These are phyloP conservation scores for Isabelozyma gotoi DNA, from an alignment of 805 yeast genomes.

Conservation along the genomic window DNA sequence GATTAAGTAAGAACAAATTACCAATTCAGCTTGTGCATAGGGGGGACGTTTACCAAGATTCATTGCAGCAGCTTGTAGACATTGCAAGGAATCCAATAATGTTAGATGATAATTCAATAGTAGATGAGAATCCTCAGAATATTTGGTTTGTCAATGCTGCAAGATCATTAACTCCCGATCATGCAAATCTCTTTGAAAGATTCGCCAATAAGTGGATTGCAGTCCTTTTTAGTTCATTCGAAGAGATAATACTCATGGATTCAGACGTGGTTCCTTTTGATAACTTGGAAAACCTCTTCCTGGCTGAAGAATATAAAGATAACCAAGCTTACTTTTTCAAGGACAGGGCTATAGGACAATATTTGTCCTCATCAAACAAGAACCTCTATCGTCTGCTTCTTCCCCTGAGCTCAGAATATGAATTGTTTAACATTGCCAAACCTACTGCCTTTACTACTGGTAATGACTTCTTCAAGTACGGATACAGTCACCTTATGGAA, in stretches of 20 bases:
- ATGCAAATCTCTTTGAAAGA: background rate
- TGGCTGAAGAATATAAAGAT: conserved; percentile 14
- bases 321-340: conserved; percentile 19
- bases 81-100: background rate
- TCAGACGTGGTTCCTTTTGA: conserved; percentile 17
- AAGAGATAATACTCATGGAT: conserved; percentile 16
- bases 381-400: background rate
- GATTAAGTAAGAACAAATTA: conserved; percentile 12
- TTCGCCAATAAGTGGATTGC: conserved; percentile 13
- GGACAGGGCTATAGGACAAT: conserved; percentile 1
- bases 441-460: conserved; percentile 15
- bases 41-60: conserved; percentile 4
- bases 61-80: background rate
- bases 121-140: background rate
- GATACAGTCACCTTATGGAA: conserved; percentile 23
- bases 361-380: background rate
- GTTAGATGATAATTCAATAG: background rate
- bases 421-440: background rate
- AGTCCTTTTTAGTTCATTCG: conserved; percentile 19
- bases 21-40: conserved; percentile 17
- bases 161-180: background rate
- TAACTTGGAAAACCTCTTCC: conserved; percentile 11
- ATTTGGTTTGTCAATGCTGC: background rate
- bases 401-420: background rate
- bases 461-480: conserved; percentile 18